Evolutionary conservation across 331 rosid genomes (phyloP).

Genomic region (Spiraea crenata): DNA sequence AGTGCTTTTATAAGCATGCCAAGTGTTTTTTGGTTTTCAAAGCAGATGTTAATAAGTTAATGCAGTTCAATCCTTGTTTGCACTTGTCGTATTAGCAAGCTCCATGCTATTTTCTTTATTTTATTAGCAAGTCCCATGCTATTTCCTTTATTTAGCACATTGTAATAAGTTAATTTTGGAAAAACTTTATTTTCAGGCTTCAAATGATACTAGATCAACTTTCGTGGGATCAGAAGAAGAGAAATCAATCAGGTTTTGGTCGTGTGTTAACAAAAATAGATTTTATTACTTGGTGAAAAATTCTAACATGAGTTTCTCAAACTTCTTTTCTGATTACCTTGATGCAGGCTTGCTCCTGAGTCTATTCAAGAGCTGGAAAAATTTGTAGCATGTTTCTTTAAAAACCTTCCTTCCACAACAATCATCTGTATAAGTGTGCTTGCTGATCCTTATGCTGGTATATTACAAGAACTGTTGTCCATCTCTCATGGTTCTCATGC

Average conservation of each 20-base stretch:
- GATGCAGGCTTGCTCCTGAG: slow-evolving; percentile 62
- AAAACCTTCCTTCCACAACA: slow-evolving; percentile 66
- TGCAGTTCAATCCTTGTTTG: too few species aligned
- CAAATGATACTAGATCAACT: slow-evolving; percentile 41
- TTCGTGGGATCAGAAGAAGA: slow-evolving; percentile 33
- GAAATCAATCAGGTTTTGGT: slow-evolving; percentile 47
- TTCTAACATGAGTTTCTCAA: slow-evolving; percentile 15
- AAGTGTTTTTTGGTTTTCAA: too few species aligned
- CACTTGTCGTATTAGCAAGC: neutral
- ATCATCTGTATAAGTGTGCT: slow-evolving; percentile 67
- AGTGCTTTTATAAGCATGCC: too few species aligned
- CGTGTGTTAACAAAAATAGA: slow-evolving; percentile 12
- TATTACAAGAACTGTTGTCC: slow-evolving; percentile 54
- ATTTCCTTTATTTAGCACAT: neutral
- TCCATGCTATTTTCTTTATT: too few species aligned
- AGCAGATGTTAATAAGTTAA: too few species aligned
- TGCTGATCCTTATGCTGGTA: slow-evolving; percentile 56
- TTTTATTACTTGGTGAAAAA: slow-evolving; percentile 19
- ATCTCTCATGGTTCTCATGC: slow-evolving; percentile 47
- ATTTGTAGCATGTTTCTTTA: slow-evolving; percentile 51
- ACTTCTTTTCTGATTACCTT: slow-evolving; percentile 6
- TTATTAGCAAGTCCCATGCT: too few species aligned
- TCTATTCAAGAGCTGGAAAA: slow-evolving; percentile 58
- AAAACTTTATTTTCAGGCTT: slow-evolving; percentile 41
- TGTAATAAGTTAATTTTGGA: slow-evolving; percentile 2